Percentiles rank a stretch among this genome's conserved stretches.
Evolutionary conservation across 2,329 filamentous ascomycete species (phyloP).

Genomic region (Scleromitrula shiraiana): DNA sequence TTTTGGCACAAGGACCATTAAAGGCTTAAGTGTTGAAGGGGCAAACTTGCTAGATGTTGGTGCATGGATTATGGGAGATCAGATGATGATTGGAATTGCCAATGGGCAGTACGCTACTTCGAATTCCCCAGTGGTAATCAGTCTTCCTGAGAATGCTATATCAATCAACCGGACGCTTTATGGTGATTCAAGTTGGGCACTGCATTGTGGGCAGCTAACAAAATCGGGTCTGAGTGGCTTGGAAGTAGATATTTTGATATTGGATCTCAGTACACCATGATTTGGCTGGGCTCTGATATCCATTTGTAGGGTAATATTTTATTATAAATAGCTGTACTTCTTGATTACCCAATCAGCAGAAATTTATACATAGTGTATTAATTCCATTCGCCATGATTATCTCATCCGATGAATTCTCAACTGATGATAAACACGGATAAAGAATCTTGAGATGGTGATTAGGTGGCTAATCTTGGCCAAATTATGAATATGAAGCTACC

Average conservation of each 20-base stretch:
- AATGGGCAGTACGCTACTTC: constrained; percentile 28
- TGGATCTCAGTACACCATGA: constrained; percentile 8
- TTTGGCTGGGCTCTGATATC: too few relatives aligned
- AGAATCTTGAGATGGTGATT: too few relatives aligned
- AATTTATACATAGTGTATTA: too few relatives aligned
- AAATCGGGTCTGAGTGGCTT: constrained; percentile 19
- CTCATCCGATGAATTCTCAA: too few relatives aligned
- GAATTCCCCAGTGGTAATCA: constrained; percentile 11
- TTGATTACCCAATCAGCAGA: too few relatives aligned
- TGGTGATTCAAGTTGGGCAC: constrained; percentile 18
- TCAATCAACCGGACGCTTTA: constrained; percentile 16
- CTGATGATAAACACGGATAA: too few relatives aligned
- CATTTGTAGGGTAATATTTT: too few relatives aligned
- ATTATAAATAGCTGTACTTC: too few relatives aligned
- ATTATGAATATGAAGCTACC: too few relatives aligned
- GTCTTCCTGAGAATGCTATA: constrained; percentile 12
- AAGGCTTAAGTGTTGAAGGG: constrained; percentile 12
- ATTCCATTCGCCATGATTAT: too few relatives aligned
- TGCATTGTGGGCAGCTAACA: constrained; percentile 14
- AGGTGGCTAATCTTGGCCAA: too few relatives aligned
- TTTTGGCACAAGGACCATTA: constrained; percentile 25
- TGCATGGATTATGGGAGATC: constrained; percentile 32
- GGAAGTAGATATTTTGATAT: constrained; percentile 20
- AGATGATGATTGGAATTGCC: constrained; percentile 34
- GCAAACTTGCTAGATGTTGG: constrained; percentile 30